A percentile compares a stretch with the other conserved stretches of the same genome.
Conservation (phyloP, 129 eudicot species). For the Ambrosia trifida region DNA sequence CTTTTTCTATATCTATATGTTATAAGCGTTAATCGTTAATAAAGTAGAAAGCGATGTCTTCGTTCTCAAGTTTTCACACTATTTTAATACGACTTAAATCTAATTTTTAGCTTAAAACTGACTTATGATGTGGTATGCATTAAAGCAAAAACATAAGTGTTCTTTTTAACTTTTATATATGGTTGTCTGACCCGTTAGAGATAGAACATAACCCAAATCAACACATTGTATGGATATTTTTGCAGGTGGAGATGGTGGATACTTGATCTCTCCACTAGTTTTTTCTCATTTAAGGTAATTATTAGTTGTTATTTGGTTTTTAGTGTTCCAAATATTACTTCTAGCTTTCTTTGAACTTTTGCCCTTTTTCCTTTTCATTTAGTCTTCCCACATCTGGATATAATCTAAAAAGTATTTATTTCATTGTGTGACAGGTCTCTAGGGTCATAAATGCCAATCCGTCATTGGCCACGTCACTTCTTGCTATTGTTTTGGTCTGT, state of each 20-base stretch:
- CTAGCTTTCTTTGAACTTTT: conserved; percentile 9
- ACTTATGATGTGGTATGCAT: neutral
- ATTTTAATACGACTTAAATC: neutral
- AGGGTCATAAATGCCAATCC: conserved; percentile 63
- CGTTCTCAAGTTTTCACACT: neutral
- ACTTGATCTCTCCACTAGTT: conserved; percentile 41
- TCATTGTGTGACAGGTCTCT: conserved; percentile 48
- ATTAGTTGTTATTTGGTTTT: conserved; percentile 18
- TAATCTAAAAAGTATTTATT: conserved; percentile 4
- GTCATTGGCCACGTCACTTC: conserved; percentile 49
- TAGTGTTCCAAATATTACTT: neutral
- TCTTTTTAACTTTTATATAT: neutral
- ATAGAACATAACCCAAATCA: neutral
- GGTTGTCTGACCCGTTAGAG: neutral
- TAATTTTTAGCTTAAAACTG: neutral
- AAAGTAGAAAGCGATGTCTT: neutral
- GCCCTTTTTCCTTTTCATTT: conserved; percentile 5
- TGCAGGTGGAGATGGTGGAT: conserved; percentile 84
- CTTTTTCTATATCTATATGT: neutral
- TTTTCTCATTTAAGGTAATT: conserved; percentile 66
- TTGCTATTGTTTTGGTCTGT: conserved; percentile 66
- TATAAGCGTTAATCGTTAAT: neutral
- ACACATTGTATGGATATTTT: conserved; percentile 10
- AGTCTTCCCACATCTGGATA: conserved; percentile 7
- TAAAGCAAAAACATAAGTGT: neutral